Evolutionary conservation across 1,139 yeast genomes (phyloP).

Genomic region (Zygotorulaspora mrakii): DNA sequence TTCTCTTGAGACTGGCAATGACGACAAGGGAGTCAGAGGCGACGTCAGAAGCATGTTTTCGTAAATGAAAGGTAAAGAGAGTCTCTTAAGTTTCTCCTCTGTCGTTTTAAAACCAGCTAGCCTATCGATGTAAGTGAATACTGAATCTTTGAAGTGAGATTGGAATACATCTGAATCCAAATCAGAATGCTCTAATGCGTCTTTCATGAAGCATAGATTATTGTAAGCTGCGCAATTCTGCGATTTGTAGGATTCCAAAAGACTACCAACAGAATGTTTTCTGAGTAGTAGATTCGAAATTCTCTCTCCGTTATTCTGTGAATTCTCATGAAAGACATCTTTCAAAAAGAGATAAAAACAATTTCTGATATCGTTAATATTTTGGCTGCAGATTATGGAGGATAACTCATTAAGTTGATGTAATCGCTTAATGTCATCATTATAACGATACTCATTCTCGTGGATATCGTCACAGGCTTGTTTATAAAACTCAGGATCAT

Average conservation of each 20-base stretch:
- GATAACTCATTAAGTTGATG: conserved; percentile 11
- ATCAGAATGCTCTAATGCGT: conserved; percentile 10
- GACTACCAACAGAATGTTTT: conserved; percentile 20
- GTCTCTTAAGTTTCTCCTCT: conserved; percentile 4
- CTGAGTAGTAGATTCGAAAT: conserved; percentile 19
- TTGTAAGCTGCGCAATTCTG: conserved; percentile 17
- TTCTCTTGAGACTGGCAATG: conserved; percentile 7
- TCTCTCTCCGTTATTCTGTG: conserved; percentile 6
- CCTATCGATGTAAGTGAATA: conserved; percentile 18
- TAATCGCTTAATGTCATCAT: not conserved
- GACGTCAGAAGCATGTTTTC: conserved; percentile 12
- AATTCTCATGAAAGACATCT: conserved; percentile 19
- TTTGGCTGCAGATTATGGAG: conserved; percentile 15
- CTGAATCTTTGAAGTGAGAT: conserved; percentile 13
- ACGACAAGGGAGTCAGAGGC: conserved; percentile 12
- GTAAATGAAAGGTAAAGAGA: conserved; percentile 6
- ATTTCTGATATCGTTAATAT: conserved; percentile 20
- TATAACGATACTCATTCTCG: not conserved
- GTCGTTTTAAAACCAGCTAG: conserved; percentile 16
- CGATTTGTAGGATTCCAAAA: conserved; percentile 14
- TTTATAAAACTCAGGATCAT: conserved; percentile 18
- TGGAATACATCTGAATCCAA: conserved; percentile 8
- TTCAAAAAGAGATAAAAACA: conserved; percentile 22
- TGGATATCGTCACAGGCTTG: not conserved
- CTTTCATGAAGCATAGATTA: conserved; percentile 18